Conservation (phyloP, 2,329 filamentous ascomycete genomes). For the Cryphonectria radicalis region DNA sequence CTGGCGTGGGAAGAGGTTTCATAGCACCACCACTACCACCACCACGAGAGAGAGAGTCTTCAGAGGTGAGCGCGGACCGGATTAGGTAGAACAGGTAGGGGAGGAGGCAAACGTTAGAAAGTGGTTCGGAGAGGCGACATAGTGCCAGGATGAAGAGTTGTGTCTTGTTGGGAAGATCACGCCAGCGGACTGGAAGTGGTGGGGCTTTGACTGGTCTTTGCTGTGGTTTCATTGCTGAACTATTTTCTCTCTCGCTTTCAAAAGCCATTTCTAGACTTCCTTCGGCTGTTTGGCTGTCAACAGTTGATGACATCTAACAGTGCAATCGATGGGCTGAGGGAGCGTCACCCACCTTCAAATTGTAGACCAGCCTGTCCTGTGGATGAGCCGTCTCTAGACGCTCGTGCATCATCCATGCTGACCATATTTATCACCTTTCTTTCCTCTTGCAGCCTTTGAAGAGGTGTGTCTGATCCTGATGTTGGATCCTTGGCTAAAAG, state of each 20-base stretch:
- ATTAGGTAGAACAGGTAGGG: slow-evolving; percentile 78
- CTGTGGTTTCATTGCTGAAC: no score
- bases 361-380: no score
- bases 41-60: neutral
- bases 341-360: no score
- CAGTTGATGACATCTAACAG: no score
- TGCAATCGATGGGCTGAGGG: no score
- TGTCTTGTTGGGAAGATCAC: slow-evolving; percentile 43
- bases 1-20: slow-evolving; percentile 20
- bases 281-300: no score
- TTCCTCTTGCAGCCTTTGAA: neutral
- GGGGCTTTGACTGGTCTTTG: no score
- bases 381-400: neutral
- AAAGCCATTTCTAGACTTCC: no score
- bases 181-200: slow-evolving; percentile 35
- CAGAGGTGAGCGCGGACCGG: slow-evolving; percentile 57
- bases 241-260: no score
- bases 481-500: no score
- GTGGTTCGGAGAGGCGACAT: slow-evolving; percentile 59
- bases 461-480: no score
- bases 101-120: slow-evolving; percentile 68
- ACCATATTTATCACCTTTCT: neutral
- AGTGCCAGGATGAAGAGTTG: slow-evolving; percentile 42
- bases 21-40: no score
- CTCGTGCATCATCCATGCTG: neutral